Evolutionary conservation across 345 rosid species (phyloP).

Genomic region (Gossypioides kirkii): DNA sequence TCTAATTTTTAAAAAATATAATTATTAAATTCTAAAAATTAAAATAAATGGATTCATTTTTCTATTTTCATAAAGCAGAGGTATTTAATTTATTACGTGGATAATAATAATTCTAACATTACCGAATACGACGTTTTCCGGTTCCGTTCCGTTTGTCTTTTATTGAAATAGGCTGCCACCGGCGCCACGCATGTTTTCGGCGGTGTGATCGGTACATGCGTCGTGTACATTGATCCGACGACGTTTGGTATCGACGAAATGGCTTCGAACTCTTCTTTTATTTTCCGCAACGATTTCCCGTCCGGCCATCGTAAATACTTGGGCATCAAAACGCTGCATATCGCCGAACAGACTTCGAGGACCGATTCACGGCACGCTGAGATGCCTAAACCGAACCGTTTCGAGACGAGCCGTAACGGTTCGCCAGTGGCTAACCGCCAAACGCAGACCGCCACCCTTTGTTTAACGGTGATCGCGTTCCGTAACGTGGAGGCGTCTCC

Average conservation of each 20-base stretch:
- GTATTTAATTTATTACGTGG: too few relatives aligned
- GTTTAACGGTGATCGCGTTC: neutral
- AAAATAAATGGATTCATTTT: too few relatives aligned
- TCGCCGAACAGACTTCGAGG: neutral
- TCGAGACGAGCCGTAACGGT: neutral
- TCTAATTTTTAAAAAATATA: too few relatives aligned
- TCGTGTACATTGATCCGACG: neutral
- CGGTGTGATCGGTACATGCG: neutral
- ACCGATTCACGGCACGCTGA: neutral
- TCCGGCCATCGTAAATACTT: neutral
- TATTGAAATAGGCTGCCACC: neutral
- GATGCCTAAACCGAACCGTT: neutral
- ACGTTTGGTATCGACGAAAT: neutral
- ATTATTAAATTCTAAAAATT: too few relatives aligned
- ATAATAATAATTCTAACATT: too few relatives aligned
- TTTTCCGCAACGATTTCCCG: neutral
- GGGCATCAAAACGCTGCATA: neutral
- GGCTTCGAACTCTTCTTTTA: neutral
- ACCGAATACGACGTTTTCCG: neutral
- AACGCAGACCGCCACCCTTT: neutral
- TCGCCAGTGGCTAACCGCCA: neutral
- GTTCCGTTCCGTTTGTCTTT: neutral
- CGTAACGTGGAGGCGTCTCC: too few relatives aligned
- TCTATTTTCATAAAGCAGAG: too few relatives aligned
- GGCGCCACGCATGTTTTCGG: neutral